Base-by-base conservation (phyloP, 257 asterid genomes). In the Leptodermis oblonga region DNA sequence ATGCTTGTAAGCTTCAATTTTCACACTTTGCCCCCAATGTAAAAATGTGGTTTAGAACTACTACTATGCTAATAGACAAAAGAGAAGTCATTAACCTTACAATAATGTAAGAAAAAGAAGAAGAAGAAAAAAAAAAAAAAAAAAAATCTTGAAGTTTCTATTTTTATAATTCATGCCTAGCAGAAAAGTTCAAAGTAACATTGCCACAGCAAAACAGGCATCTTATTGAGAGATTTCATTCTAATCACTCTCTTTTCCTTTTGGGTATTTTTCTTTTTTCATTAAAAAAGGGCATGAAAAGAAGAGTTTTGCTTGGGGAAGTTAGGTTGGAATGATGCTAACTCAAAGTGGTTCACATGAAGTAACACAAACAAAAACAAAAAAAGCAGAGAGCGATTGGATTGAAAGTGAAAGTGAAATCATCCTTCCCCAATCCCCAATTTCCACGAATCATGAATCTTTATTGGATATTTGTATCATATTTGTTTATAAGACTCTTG, bases 231-330 rank as follows among this genome's bases (percentile, higher is more conserved):
- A 63, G 60, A 39, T 68, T 64, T 66, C 60, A 65, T 36, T 28
- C 18, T 1, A 72, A 20, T 26, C 22, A 34, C 46, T 2, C 7
- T 2, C 14, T 0, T 14, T 41, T 1, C 4, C 1, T 1, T 43
- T 11, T 34, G 14, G n/a, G n/a, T 30, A 28, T 31, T 14, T 18
- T 3, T 17, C 6, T 13, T 5, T 26, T 58, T 18, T 13, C 10
- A 55, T 37, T 41, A 25, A 1, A 17, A 67, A 60, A 25, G 2
- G n/a, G n/a, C 4, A 14, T 23, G 37, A 31, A 42, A 58, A 28
- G 48, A 26, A 31, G 43, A 11, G 70, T 69, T 23, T 78, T 75
- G 70, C 80, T 79, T 79, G 80, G 22, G 48, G 34, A 76, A 54
- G 69, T 72, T 62, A n/a, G 55, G 62, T 58, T 75, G 76, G 67